These are phyloP conservation scores for Kurtzmaniella natalensis DNA, from an alignment of 1,139 yeast species.

Conservation along the genomic window DNA sequence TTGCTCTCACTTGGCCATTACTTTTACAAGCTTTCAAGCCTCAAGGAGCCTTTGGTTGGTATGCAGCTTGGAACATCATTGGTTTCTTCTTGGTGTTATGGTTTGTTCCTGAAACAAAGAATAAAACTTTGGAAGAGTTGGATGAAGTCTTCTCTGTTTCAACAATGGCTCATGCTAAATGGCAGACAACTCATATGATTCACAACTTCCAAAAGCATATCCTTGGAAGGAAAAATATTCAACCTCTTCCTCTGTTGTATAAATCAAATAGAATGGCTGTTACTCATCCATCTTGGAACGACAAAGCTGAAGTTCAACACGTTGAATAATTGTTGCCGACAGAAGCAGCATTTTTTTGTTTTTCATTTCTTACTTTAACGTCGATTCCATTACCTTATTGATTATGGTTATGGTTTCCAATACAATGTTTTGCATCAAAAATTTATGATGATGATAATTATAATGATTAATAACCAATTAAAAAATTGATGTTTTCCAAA, in stretches of 20 bases:
- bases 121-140: slow-evolving; percentile 65
- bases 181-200: slow-evolving; percentile 45
- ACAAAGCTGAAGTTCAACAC: slow-evolving; percentile 49
- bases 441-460: too few species aligned
- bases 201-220: slow-evolving; percentile 41
- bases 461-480: too few species aligned
- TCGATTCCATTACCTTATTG: neutral
- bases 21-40: slow-evolving; percentile 60
- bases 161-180: slow-evolving; percentile 47
- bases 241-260: slow-evolving; percentile 52
- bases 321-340: slow-evolving; percentile 22
- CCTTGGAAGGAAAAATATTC: slow-evolving; percentile 35
- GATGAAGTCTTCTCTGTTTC: slow-evolving; percentile 67
- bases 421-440: too few species aligned
- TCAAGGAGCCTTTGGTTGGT: slow-evolving; percentile 86
- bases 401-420: too few species aligned
- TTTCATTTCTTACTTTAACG: neutral
- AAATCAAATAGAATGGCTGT: slow-evolving; percentile 56
- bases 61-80: slow-evolving; percentile 81
- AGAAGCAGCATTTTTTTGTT: neutral
- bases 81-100: slow-evolving; percentile 68
- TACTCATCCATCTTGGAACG: slow-evolving; percentile 58
- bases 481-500: neutral
- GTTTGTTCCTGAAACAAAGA: slow-evolving; percentile 68
- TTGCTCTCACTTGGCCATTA: slow-evolving; percentile 83